Conservation (phyloP, 1,284 basidiomycete genomes). For the Neotropicomus parvogracilis region DNA sequence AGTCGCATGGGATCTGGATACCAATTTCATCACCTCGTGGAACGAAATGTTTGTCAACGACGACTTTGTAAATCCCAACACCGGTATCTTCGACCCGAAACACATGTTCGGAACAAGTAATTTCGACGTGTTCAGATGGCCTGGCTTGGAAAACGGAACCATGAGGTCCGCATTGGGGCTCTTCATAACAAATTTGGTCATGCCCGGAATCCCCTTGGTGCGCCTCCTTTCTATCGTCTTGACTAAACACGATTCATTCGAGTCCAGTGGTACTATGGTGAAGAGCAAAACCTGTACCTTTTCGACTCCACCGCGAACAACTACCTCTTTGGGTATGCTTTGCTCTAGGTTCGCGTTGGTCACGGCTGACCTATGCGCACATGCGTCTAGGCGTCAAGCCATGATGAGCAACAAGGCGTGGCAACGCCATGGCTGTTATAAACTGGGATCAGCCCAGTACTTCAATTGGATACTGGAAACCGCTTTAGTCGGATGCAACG, state of each 20-base stretch:
- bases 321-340: conserved; percentile 76
- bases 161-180: conserved; percentile 70
- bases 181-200: conserved; percentile 74
- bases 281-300: conserved; percentile 84
- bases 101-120: conserved; percentile 90
- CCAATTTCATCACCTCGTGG: conserved; percentile 84
- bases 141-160: conserved; percentile 78
- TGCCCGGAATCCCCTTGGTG: conserved; percentile 84
- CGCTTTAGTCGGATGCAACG: conserved; percentile 74
- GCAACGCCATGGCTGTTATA: conserved; percentile 90
- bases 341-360: background rate
- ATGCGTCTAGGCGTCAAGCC: conserved; percentile 73
- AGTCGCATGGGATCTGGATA: conserved; percentile 78
- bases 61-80: conserved; percentile 76
- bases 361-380: conserved; percentile 8
- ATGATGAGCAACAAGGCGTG: conserved; percentile 84
- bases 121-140: conserved; percentile 93
- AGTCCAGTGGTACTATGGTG: conserved; percentile 73
- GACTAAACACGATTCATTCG: conserved; percentile 7
- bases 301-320: conserved; percentile 82
- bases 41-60: conserved; percentile 85
- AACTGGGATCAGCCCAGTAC: conserved; percentile 83
- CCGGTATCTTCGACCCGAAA: conserved; percentile 68
- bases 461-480: conserved; percentile 85
- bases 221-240: conserved; percentile 17